Evolutionary conservation across 1,284 basidiomycete genomes (phyloP).

Genomic region (Malassezia caprae): DNA sequence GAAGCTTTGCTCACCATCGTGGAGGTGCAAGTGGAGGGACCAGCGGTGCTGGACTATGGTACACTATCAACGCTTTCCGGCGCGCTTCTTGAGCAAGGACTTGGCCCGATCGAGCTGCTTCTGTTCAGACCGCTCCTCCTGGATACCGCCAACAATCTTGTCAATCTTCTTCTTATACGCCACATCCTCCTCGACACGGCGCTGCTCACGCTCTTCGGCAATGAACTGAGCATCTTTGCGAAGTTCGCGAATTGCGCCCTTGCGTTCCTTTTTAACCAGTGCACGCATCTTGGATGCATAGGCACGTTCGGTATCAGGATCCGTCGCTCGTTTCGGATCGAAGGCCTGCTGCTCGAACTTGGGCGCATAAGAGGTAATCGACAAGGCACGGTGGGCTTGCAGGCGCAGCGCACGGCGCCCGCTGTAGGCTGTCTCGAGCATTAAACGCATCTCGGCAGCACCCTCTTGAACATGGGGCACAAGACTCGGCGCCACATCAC

Average conservation of each 20-base stretch:
- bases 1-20: constrained; percentile 9
- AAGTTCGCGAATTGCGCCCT: constrained; percentile 91
- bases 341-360: constrained; percentile 74
- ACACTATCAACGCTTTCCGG: constrained; percentile 19
- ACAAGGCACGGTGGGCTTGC: constrained; percentile 91
- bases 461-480: constrained; percentile 18
- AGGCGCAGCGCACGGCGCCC: constrained; percentile 69
- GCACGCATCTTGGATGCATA: constrained; percentile 74
- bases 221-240: constrained; percentile 91
- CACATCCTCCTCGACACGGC: constrained; percentile 68
- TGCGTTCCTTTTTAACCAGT: constrained; percentile 88
- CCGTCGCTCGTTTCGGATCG: constrained; percentile 67
- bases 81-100: constrained; percentile 51
- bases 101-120: constrained; percentile 64
- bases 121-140: constrained; percentile 85
- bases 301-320: constrained; percentile 85
- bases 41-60: background rate
- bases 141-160: constrained; percentile 68
- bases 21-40: background rate
- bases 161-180: constrained; percentile 54
- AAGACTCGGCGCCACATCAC: constrained; percentile 16
- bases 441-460: constrained; percentile 52
- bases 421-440: constrained; percentile 61
- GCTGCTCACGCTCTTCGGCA: constrained; percentile 62
- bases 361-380: constrained; percentile 82